Evolutionary conservation across 2,329 filamentous ascomycete genomes (phyloP), one percentile per base, ranked within the genome.

Genomic region (Ramularia endophylla): DNA sequence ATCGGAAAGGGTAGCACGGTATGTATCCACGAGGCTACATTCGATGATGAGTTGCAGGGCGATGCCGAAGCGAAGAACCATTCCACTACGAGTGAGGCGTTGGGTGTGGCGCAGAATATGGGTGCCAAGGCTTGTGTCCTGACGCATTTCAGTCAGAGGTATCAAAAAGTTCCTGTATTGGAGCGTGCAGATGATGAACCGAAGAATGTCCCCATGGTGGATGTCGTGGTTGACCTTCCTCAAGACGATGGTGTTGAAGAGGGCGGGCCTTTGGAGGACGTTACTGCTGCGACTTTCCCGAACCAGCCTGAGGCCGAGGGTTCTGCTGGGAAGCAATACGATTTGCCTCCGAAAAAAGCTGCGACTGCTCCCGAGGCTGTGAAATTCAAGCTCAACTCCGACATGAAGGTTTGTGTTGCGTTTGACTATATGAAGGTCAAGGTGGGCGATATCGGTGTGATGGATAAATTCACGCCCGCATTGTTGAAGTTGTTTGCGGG

Each of bases 101-200:
- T 98, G 3, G 73, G 71, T 32, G 76, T 97, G 3, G 90, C 83
- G 2, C 73, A 75, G 9, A 67, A 71, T 33, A 98, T 98, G 92
- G 65, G 75, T 19, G 92, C 89, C 0, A 78, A 81, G 50, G 74
- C 85, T 12, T 81, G 92, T 12, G 68, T 98, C 41, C 73, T 98
- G 36, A 98, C 92, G 6, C 92, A 98, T 63, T 98, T 98, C 66
- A 89, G 83, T 41, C 92, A 98, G 68, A 76, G 92, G 6, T 98
- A 98, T 64, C 83, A 87, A 56, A 90, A 90, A 65, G 71, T 79
- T 25, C 80, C 76, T 2, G 67, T 73, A 2, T 63, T 78, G 3
- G 70, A 76, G 44, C 58, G 59, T 17, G 53, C 50, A 1, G 64
- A 60, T 28, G 45, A 36, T n/a, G 46, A 31, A 12, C 40, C 46